Evolutionary conservation across 192 early-diverging fungal genomes (phyloP).

Genomic region (Mortierella alpina): DNA sequence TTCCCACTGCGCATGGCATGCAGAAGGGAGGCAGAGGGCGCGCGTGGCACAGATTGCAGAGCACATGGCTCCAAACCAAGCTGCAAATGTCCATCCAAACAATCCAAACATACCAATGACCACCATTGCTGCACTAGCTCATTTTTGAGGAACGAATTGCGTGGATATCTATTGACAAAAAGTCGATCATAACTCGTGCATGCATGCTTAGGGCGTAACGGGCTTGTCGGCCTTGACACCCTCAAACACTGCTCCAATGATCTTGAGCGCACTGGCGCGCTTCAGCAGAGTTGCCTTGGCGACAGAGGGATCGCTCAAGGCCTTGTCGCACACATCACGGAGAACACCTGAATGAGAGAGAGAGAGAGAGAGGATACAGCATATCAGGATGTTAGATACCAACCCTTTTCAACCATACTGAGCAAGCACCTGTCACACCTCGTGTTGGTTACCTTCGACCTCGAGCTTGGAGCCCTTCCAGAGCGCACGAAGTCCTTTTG

Average conservation of each 20-base stretch:
- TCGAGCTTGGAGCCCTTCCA: conserved; percentile 96
- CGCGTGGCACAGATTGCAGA: too few relatives aligned
- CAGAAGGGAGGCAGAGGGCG: too few relatives aligned
- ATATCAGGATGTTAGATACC: background rate
- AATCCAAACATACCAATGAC: too few relatives aligned
- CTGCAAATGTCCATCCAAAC: too few relatives aligned
- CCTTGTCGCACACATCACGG: conserved; percentile 90
- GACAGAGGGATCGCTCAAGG: conserved; percentile 75
- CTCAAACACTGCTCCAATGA: conserved; percentile 88
- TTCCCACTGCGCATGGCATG: too few relatives aligned
- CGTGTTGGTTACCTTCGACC: conserved; percentile 72
- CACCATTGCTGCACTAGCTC: too few relatives aligned
- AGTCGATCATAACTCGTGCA: background rate
- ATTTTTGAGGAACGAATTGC: background rate
- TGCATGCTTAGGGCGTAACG: conserved; percentile 1
- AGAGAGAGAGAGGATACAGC: background rate
- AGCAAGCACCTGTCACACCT: background rate
- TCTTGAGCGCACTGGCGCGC: conserved; percentile 83
- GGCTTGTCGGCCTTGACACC: conserved; percentile 72
- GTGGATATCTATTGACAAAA: conserved; percentile 3
- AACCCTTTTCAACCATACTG: background rate
- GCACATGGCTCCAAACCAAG: too few relatives aligned
- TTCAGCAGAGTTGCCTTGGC: conserved; percentile 67
- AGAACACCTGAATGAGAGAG: conserved; percentile 65
- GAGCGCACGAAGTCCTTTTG: conserved; percentile 85